Evolutionary conservation across 306 rosid species (phyloP), one percentile per base, ranked within the genome.

Genomic region (Prinsepia uniflora): DNA sequence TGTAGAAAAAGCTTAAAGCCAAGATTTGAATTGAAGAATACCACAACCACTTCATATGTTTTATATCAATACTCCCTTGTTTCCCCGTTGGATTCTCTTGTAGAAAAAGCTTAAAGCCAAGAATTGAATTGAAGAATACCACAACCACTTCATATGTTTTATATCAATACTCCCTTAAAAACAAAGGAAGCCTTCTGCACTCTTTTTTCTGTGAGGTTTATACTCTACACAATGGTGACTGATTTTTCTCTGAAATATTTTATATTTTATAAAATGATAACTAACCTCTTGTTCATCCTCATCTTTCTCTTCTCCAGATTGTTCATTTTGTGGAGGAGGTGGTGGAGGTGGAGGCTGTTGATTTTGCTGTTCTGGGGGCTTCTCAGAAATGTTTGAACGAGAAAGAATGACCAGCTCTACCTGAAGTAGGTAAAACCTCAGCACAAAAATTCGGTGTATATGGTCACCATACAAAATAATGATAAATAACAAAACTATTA

Each of bases 301-400:
- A 70, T 90, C 83, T 65, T 94, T 77, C 82, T 94, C 97, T 70
- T 94, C 90, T 6, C 75, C 83, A n/a, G 96, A 81, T 59, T 93
- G 96, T 82, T 90, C 92, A 81, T 94, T 90, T 86, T 94, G 65
- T 61, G 65, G 92, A 41, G 97, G 97, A 83, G 98, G 96, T 6
- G 98, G 93, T 5, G 97, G 98, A 49, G 97, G 97, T 4, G 98
- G 98, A 67, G 98, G 96, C 57, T 74, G 97, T 82, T 93, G 98
- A 84, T 94, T 84, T 85, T 94, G 86, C 80, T 90, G 97, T 70
- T 89, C 96, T 55, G 97, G 89, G 61, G 98, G 98, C 70, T 81
- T 94, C 73, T 94, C 98, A 64, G 72, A 86, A 64, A 87, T 4
- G 49, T 68, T 73, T 48, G 98, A 90, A 68, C 98, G 92, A 22